Conservation (phyloP, 768 basidiomycete genomes). For the Tulasnella sp. region DNA sequence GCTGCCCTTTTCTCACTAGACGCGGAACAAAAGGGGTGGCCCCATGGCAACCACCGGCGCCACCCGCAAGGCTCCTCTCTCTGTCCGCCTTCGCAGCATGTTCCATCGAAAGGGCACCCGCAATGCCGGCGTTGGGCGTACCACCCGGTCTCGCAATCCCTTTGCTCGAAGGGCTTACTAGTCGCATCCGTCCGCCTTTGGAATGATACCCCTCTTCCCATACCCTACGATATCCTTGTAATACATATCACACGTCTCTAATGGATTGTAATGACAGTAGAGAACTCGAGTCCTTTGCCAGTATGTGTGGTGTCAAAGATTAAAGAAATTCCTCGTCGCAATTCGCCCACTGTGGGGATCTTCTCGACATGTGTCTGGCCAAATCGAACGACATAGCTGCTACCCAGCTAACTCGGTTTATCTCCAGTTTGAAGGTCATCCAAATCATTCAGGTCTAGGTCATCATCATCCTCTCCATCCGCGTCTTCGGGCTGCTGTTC, state of each 20-base stretch:
- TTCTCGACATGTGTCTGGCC: no score
- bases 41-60: neutral
- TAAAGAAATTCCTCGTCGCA: neutral
- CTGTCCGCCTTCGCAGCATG: neutral
- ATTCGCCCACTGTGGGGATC: neutral
- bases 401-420: neutral
- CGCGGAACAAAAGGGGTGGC: neutral
- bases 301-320: neutral
- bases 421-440: neutral
- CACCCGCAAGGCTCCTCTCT: neutral
- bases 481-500: constrained; percentile 13
- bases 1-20: neutral
- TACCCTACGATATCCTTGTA: neutral
- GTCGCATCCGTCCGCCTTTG: neutral
- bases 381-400: no score
- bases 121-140: neutral
- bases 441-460: neutral
- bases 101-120: neutral
- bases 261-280: neutral
- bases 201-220: neutral
- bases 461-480: constrained; percentile 18
- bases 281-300: neutral
- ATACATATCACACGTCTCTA: neutral
- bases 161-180: neutral
- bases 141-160: neutral